Evolutionary conservation across 805 yeast species (phyloP), one percentile per base, ranked within the genome.

Genomic region (Kodamaea lidongshanica): DNA sequence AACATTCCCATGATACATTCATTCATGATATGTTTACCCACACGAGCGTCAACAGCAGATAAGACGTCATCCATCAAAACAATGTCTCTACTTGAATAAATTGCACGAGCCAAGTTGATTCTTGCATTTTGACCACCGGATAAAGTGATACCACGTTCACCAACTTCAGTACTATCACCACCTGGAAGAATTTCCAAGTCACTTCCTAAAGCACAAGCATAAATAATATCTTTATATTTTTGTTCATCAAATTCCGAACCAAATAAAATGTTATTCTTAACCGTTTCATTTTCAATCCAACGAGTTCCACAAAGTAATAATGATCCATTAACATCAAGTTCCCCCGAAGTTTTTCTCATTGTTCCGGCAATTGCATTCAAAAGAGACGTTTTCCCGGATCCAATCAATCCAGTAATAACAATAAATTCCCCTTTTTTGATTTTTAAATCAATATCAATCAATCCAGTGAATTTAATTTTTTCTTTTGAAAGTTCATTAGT

Each of bases 71-170:
- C 94, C 30, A 84, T 55, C 29, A 84, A 54, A 23, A 79, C 67
- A 14, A 82, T 77, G 45, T 80, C 86, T 12, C 70, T 69, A 16
- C 75, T 65, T 9, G 78, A 73, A 46, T 84, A 84, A 2, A 81
- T 85, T 2, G 89, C 80, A 49, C 94, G 68, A 3, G 94, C 94
- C 37, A 84, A 58, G 46, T 75, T 74, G 31, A 84, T 70, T 52
- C 94, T 70, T 0, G 94, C 89, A 60, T 84, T 84, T 52, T 84
- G 94, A 30, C 94, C 94, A 33, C 94, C 94, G n/a, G 89, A 79
- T 23, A 84, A 57, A 0, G 92, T 82, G 27, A 84, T 77, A 45
- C 94, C 94, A 50, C 84, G 69, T 51, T 84, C 94, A 38, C 94
- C 94, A 43, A 84, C 81, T 51, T 81, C 83, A 0, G 94, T 82